Conservation (phyloP, 345 rosid species). For the Bretschneidera sinensis region DNA sequence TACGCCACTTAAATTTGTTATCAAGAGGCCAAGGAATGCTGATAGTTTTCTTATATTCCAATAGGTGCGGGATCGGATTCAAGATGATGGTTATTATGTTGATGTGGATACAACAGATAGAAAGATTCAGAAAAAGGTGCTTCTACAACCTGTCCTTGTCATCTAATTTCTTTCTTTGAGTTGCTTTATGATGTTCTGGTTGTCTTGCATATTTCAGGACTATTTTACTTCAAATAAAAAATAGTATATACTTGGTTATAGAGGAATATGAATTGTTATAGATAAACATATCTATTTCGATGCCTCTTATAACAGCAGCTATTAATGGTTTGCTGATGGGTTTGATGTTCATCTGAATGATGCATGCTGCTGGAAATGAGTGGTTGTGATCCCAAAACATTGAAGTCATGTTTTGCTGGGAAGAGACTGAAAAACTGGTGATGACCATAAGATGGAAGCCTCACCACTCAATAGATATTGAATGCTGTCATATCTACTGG, state of each 20-base stretch:
- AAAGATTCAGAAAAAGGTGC: slow-evolving; percentile 90
- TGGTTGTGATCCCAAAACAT: neutral
- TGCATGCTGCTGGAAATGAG: neutral
- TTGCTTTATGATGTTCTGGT: no score
- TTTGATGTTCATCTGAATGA: neutral
- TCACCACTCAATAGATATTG: no score
- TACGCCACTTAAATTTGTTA: neutral
- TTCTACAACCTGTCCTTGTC: neutral
- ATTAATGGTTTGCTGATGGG: neutral
- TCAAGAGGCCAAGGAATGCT: neutral
- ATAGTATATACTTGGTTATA: no score
- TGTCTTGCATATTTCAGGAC: neutral
- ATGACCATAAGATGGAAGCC: no score
- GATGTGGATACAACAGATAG: slow-evolving; percentile 78
- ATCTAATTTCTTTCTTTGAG: neutral
- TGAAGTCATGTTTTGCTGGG: neutral
- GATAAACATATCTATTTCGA: neutral
- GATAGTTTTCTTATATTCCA: slow-evolving; percentile 6
- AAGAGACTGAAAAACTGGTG: neutral
- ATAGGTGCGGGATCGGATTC: slow-evolving; percentile 64
- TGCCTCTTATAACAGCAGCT: neutral
- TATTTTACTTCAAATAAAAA: no score
- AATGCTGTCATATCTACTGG: no score
- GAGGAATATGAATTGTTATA: no score
- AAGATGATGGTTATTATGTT: slow-evolving; percentile 67